Evolutionary conservation across 2,329 filamentous ascomycete species (phyloP), one percentile per base, ranked within the genome.

Genomic region (Sporothrix pseudoabietina): DNA sequence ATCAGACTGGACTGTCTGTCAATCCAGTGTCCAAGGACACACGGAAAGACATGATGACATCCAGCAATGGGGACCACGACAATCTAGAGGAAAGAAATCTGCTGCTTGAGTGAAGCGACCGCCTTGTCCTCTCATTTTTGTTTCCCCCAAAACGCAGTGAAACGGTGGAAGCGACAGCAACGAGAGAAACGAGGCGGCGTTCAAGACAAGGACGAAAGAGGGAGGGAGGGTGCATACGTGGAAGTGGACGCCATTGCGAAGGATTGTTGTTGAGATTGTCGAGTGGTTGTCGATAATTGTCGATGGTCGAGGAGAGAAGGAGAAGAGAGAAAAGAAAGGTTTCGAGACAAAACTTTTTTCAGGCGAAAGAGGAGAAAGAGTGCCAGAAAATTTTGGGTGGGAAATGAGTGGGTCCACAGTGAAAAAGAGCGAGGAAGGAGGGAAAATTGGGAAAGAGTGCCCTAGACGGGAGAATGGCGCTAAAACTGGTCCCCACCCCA

Each of bases 31-130:
- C 41, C n/a, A 30, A 1, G 39, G 30, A 41, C 16, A 10, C 19
- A 30, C 1, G 9, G 6, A 47, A 61, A 32, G 30, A 52, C 66
- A 69, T 19, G 19, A 39, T 39, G 30, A n/a, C 61, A 59, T 82
- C 87, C 90, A 94, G 92, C 90, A 89, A 93, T 16, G 47, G 92
- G 90, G 90, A 93, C 92, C 87, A 89, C 89, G 88, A 92, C 91
- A 93, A 93, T 92, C 90, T 89, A 84, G 85, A 84, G 84, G 85
- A 84, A 85, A 81, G 81, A 49, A 70, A 49, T 41, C 47, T 71
- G 69, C 69, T 59, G 65, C 55, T 69, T 69, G 55, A 63, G 52
- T 69, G 66, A 69, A 73, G 55, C n/a, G 39, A 26, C 41, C 47
- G 32, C 55, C 30, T 39, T 63, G 14, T 61, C 12, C 19, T n/a